Conservation (phyloP, 2,329 filamentous ascomycete species). For the Pseudogymnoascus sp. region DNA sequence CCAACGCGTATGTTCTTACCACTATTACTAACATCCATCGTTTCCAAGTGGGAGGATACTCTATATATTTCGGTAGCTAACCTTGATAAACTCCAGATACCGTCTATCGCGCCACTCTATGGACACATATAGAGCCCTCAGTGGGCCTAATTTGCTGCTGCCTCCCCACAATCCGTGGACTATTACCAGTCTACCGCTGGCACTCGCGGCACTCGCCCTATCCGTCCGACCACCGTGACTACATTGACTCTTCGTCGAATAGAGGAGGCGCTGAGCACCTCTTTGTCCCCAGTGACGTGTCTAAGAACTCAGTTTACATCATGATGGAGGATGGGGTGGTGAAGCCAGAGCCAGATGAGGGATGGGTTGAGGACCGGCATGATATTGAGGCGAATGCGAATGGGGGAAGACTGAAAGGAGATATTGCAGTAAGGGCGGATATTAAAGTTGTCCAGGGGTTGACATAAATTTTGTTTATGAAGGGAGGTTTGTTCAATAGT, state of each 20-base stretch:
- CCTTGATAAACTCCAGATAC: background rate
- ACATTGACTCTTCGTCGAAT: background rate
- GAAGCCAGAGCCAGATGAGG: background rate
- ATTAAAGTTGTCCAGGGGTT: background rate
- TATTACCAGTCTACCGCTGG: background rate
- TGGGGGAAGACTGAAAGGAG: background rate
- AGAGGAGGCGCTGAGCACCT: slow-evolving; percentile 1
- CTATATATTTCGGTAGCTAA: background rate
- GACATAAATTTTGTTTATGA: background rate
- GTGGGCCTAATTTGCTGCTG: slow-evolving; percentile 4
- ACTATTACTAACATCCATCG: background rate
- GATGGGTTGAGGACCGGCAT: background rate
- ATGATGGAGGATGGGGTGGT: background rate
- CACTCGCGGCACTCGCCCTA: background rate
- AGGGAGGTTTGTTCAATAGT: background rate
- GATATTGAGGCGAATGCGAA: background rate
- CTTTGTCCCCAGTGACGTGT: background rate
- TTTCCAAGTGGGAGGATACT: background rate
- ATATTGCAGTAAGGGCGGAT: background rate
- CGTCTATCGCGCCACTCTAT: background rate
- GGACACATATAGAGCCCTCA: slow-evolving; percentile 9
- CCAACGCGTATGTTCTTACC: slow-evolving; percentile 16
- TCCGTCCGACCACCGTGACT: background rate
- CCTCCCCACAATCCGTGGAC: background rate
- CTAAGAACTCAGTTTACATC: background rate